Conservation (phyloP, 1,284 basidiomycete species). For the Abortiporus biennis region DNA sequence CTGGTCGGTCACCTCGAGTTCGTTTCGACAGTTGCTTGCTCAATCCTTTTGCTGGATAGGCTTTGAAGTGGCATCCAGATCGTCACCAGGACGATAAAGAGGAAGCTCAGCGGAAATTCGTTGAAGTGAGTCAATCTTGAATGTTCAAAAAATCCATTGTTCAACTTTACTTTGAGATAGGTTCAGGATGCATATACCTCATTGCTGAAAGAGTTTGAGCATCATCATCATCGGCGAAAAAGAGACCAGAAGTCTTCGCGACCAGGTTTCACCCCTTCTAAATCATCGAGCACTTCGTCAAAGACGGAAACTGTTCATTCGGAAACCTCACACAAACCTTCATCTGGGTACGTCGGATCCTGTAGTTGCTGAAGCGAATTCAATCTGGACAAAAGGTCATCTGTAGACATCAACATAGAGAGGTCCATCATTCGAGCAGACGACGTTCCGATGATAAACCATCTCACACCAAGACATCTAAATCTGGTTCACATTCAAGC, state of each 20-base stretch:
- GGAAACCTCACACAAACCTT: too few species aligned
- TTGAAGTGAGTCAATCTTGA: slow-evolving; percentile 50
- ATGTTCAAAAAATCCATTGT: background rate
- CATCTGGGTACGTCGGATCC: too few species aligned
- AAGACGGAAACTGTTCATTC: too few species aligned
- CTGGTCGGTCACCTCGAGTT: slow-evolving; percentile 40
- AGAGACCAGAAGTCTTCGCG: slow-evolving; percentile 3
- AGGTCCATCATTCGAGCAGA: too few species aligned
- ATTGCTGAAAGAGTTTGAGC: slow-evolving; percentile 10
- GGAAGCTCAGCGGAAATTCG: slow-evolving; percentile 66
- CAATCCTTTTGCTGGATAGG: slow-evolving; percentile 34
- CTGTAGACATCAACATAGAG: too few species aligned
- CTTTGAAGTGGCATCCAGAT: slow-evolving; percentile 91
- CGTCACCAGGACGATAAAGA: slow-evolving; percentile 57
- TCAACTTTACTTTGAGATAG: slow-evolving; percentile 9
- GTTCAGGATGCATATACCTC: slow-evolving; percentile 24
- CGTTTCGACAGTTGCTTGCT: slow-evolving; percentile 10
- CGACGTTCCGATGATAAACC: too few species aligned
- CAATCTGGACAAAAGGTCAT: too few species aligned
- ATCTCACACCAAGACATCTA: too few species aligned
- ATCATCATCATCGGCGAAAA: slow-evolving; percentile 7
- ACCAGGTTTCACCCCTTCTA: slow-evolving; percentile 1
- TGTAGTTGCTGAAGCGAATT: too few species aligned
- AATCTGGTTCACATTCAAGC: too few species aligned
- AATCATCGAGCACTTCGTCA: background rate